Percentiles rank a stretch among this genome's conserved stretches.
Conservation (phyloP, 78 protist genomes). For the Dictyostelium firmibasis region DNA sequence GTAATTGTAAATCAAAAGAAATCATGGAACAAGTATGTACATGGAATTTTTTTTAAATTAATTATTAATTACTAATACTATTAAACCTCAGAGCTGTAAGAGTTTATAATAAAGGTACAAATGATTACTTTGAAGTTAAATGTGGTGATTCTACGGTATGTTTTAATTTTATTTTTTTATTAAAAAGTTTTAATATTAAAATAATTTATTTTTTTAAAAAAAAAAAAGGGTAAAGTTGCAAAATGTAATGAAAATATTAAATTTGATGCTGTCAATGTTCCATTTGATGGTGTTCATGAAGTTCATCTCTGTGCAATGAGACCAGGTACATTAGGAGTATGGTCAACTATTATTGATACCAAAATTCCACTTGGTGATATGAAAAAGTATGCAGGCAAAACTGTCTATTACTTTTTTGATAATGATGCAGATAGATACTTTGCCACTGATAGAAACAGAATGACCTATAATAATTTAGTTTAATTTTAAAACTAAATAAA, state of each 20-base stretch:
- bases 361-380: not conserved
- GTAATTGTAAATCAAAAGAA: not conserved
- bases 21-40: not conserved
- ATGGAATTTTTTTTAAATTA: not conserved
- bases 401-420: not conserved
- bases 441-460: not conserved
- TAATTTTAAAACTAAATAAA: no score
- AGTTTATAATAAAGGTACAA: not conserved
- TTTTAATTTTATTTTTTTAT: no score
- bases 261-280: not conserved
- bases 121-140: not conserved
- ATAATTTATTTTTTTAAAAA: no score
- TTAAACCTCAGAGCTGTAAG: not conserved
- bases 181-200: no score
- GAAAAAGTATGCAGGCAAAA: not conserved
- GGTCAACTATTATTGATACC: not conserved
- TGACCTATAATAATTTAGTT: no score
- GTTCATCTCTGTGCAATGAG: not conserved
- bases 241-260: no score
- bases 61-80: no score
- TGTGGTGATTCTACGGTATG: not conserved
- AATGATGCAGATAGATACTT: not conserved
- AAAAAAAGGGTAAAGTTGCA: not conserved
- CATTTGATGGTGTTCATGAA: not conserved
- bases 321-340: not conserved